Percentiles rank a stretch among this genome's conserved stretches.
Conservation (phyloP, 2,329 filamentous ascomycete species). For the Pestalotiopsis sp. region DNA sequence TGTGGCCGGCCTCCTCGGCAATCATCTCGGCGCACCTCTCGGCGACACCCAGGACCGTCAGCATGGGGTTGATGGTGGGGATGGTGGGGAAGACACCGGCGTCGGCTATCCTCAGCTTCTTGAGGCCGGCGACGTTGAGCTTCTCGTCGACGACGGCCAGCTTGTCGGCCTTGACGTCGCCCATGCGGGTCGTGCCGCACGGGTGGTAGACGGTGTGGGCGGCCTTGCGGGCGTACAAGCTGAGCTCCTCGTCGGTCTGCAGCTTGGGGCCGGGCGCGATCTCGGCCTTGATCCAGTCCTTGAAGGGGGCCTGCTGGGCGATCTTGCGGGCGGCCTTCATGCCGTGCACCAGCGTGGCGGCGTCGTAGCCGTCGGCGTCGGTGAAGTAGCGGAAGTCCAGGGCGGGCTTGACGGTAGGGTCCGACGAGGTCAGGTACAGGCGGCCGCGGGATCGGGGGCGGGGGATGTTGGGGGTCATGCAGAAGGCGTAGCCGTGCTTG, state of each 20-base stretch:
- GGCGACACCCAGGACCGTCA: slow-evolving; percentile 82
- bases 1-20: slow-evolving; percentile 62
- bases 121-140: slow-evolving; percentile 72
- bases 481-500: slow-evolving; percentile 79
- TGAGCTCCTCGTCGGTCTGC: slow-evolving; percentile 78
- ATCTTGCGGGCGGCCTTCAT: slow-evolving; percentile 78
- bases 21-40: slow-evolving; percentile 86
- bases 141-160: slow-evolving; percentile 80
- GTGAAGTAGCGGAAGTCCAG: slow-evolving; percentile 91
- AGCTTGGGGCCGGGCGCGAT: slow-evolving; percentile 75
- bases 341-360: slow-evolving; percentile 77
- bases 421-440: slow-evolving; percentile 75
- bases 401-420: slow-evolving; percentile 77
- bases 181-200: slow-evolving; percentile 90
- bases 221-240: slow-evolving; percentile 77
- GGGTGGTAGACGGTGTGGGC: slow-evolving; percentile 93
- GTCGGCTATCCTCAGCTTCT: slow-evolving; percentile 78
- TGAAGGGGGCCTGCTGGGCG: slow-evolving; percentile 76
- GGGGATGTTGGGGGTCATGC: slow-evolving; percentile 91
- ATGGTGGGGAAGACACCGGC: slow-evolving; percentile 89
- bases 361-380: slow-evolving; percentile 83
- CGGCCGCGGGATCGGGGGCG: slow-evolving; percentile 78
- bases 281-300: slow-evolving; percentile 81
- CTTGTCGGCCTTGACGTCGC: slow-evolving; percentile 67
- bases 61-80: slow-evolving; percentile 86